Base-by-base conservation (phyloP, 345 rosid species). In the Salix brachista region DNA sequence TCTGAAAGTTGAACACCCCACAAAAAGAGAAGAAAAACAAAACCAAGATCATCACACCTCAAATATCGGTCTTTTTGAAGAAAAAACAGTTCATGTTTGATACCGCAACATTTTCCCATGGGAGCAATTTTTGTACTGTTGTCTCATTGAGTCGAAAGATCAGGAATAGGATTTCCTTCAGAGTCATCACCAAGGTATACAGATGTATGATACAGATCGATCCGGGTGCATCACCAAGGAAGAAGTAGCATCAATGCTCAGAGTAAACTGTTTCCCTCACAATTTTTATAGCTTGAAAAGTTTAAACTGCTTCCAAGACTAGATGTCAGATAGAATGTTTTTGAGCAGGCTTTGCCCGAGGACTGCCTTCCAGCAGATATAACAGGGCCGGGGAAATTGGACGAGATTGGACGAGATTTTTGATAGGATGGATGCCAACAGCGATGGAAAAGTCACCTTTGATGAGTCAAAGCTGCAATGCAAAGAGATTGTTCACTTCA, bases 381-480 rank as follows among this genome's bases (percentile, higher is more conserved):
- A 9, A 78, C 90, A 2, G 90, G 88, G 58, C 90, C 91, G 0
- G 92, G 94, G 16, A 91, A 89, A 70, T 69, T 88, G 69, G 94
- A 91, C 46, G 94, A 85, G 79, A 70, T 69, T 88, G 69, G 94
- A 91, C 46, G 94, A 85, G 79, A 84, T 89, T 72, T 91, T 91
- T 32, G 91, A 91, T 30, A 78, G 68, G 73, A 89, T 89, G 92
- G 92, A 91, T 78, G 90, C 91, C 60, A 89, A 86, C 80, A 86
- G 84, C 7, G 94, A 90, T 39, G 92, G 92, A 19, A 88, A 88
- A 80, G 90, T 91, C 60, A 86, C 91, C 17, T 89, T 88, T 32
- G 94, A 91, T 5, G 92, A 91, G 84, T 91, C 84, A 91, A 87
- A 79, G 88, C 88, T 36, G 92, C 92, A 12, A 85, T 89, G 94